A percentile compares a stretch with the other conserved stretches of the same genome.
Evolutionary conservation across 2,329 filamentous ascomycete genomes (phyloP).

Genomic region (Pseudopithomyces maydicus): DNA sequence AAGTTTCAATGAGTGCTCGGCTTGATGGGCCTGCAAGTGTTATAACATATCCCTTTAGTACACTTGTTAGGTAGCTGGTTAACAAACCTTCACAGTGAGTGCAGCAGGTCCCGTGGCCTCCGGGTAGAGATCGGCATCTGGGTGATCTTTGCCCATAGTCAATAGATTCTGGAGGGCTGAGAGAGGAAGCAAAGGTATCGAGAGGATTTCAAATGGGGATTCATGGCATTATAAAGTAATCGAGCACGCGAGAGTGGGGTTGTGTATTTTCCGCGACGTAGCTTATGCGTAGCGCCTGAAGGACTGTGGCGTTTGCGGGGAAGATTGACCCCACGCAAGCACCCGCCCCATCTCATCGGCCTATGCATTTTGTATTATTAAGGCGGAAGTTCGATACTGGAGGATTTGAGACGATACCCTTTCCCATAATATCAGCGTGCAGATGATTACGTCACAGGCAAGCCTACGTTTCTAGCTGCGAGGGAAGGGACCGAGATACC

Average conservation of each 20-base stretch:
- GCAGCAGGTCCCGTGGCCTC: conserved; percentile 40
- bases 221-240: background rate
- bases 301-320: conserved; percentile 16
- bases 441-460: no score
- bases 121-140: conserved; percentile 42
- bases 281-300: conserved; percentile 7
- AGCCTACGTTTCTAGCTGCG: background rate
- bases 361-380: background rate
- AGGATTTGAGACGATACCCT: no score
- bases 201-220: background rate
- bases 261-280: conserved; percentile 3
- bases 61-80: no score
- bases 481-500: background rate
- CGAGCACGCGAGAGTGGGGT: conserved; percentile 9
- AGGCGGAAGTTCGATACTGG: no score
- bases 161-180: background rate
- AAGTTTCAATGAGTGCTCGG: conserved; percentile 63
- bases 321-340: conserved; percentile 1
- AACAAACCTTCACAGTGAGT: conserved; percentile 33
- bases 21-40: conserved; percentile 28
- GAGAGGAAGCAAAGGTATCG: background rate
- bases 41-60: background rate
- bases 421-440: no score
- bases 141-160: conserved; percentile 40
- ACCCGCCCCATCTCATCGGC: background rate